Evolutionary conservation across 148 eudicot genomes (phyloP).

Genomic region (Diospyros kaki): DNA sequence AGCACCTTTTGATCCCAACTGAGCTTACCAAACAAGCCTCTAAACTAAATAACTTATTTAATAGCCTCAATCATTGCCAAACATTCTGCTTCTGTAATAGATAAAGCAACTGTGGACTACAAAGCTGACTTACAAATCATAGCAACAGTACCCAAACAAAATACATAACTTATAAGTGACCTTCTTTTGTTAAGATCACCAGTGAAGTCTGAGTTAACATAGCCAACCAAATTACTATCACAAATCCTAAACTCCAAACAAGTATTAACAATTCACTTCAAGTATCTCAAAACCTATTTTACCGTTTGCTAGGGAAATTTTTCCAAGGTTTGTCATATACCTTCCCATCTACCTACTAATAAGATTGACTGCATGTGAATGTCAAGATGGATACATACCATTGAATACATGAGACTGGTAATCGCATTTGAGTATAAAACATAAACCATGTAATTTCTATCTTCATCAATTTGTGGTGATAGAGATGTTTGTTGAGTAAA

Average conservation of each 20-base stretch:
- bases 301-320: too few species aligned
- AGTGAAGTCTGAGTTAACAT: neutral
- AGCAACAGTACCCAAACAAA: neutral
- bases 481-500: too few species aligned
- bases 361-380: too few species aligned
- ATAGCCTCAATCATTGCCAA: constrained; percentile 2
- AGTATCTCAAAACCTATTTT: neutral
- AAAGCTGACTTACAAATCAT: constrained; percentile 1
- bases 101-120: neutral
- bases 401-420: too few species aligned
- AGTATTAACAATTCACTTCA: neutral
- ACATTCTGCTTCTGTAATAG: constrained; percentile 9
- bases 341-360: too few species aligned
- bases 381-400: too few species aligned
- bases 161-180: neutral
- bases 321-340: too few species aligned
- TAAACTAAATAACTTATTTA: neutral
- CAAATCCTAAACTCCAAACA: neutral
- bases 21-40: neutral
- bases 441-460: neutral
- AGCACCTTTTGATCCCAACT: neutral
- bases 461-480: neutral
- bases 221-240: neutral
- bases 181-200: neutral
- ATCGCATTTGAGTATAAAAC: too few species aligned